Base-by-base conservation (phyloP, 768 basidiomycete genomes). In the Trichaptum fuscoviolaceum region DNA sequence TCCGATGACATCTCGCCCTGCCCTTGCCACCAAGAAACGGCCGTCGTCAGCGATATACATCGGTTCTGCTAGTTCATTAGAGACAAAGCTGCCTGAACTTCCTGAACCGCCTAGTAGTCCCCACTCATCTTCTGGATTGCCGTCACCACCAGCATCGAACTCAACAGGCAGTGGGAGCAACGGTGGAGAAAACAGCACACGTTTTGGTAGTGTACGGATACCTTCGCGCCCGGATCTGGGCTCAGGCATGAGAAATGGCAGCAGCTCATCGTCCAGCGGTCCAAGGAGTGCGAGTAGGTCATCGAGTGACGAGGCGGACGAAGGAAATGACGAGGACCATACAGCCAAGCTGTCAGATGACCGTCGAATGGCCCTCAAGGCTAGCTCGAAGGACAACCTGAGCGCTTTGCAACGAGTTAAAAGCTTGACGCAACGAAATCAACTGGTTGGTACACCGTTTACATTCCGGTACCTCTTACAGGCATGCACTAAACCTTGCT, bases 101-200 rank as follows among this genome's bases (percentile, higher is more conserved):
- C 89, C 89, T 63, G 87, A 87, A 68, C 88, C 87, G 2, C 86
- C 88, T 23, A 64, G 36, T n/a, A 89, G 86, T 68, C 87, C 88
- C 12, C 80, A 78, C 25, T 77, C 81, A 35, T 79, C 81, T 66
- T 91, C 90, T 6, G 91, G 92, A 7, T 75, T 93, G 6, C 92
- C 92, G 1, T 92, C 91, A 25, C 92, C 92, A 0, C 92, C 92
- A 58, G 91, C 90, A 27, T 91, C 92, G 23, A 93, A 92, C 73
- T 93, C 91, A 12, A 92, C 91, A 1, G 91, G 89, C 35, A 92
- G 90, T 74, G 89, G 90, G 42, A 91, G 90, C 71, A 87, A 85
- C 4, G 88, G 87, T 58, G 42, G 42, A 12, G 87, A 87, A 76
- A 70, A 69, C 58, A 73, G 73, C 63, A 71, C 75, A 6, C 74